Percentiles rank a stretch among this genome's conserved stretches.
These are phyloP conservation scores for Phaseolus lunatus DNA, from an alignment of 306 rosid species.

Conservation along the genomic window DNA sequence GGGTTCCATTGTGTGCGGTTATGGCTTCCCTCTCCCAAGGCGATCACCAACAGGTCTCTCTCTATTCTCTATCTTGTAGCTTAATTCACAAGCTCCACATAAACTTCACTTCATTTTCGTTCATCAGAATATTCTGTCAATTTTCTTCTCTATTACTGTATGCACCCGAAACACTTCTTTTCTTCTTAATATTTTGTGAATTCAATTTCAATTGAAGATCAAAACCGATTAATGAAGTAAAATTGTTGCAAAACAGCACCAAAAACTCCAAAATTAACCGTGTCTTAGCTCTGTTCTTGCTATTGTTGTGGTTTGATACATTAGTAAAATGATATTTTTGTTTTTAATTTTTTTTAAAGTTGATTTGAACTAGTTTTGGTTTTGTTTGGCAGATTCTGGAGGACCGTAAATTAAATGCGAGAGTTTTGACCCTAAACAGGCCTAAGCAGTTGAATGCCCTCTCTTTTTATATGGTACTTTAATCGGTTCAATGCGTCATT, in stretches of 20 bases:
- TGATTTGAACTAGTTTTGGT: background rate
- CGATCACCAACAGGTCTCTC: conserved; percentile 21
- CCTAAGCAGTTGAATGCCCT: conserved; percentile 83
- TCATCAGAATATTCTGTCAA: background rate
- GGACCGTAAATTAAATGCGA: conserved; percentile 56
- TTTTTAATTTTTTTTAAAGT: background rate
- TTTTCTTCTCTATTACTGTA: background rate
- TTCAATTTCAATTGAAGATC: background rate
- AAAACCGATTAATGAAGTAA: background rate
- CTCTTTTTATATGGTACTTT: conserved; percentile 69
- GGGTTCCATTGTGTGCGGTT: too few relatives aligned
- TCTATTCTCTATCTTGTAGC: background rate
- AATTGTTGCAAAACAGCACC: background rate
- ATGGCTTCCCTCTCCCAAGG: conserved; percentile 2
- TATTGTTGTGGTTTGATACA: background rate
- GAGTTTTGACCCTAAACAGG: conserved; percentile 73
- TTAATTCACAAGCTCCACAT: background rate
- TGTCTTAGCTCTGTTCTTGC: background rate
- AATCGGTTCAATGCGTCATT: background rate
- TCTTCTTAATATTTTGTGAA: background rate
- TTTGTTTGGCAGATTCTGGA: conserved; percentile 64
- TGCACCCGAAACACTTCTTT: background rate
- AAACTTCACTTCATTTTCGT: background rate
- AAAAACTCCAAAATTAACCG: background rate
- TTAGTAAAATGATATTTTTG: conserved; percentile 3